These are phyloP conservation scores for Agaricus subrufescens DNA, from an alignment of 768 basidiomycete genomes.

Conservation along the genomic window DNA sequence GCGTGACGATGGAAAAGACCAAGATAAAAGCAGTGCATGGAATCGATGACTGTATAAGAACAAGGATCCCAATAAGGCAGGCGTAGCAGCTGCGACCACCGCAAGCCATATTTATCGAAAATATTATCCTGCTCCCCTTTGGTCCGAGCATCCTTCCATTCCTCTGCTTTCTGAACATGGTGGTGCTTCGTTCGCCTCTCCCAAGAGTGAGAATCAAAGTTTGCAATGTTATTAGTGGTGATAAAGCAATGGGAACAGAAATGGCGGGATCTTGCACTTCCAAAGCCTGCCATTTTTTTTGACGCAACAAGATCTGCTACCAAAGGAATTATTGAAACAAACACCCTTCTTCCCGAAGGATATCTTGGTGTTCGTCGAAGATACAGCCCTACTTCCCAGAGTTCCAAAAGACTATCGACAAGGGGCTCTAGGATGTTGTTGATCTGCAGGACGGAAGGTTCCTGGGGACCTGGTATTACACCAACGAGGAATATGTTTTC, in stretches of 20 bases:
- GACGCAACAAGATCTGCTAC: conserved; percentile 27
- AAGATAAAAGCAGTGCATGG: no score
- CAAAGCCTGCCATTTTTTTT: conserved; percentile 21
- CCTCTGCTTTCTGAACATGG: no score
- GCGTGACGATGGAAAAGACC: no score
- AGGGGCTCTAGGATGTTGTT: conserved; percentile 30
- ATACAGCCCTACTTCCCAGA: conserved; percentile 24
- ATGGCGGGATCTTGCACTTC: conserved; percentile 1
- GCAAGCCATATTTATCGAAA: no score
- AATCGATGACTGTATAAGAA: no score
- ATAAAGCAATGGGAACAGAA: conserved; percentile 9
- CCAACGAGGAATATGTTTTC: conserved; percentile 21
- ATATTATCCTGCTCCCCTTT: no score
- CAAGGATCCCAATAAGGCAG: no score
- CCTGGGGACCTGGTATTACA: conserved; percentile 9
- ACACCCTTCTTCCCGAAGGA: conserved; percentile 18
- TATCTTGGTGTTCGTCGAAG: conserved; percentile 13
- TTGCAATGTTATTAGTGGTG: no score
- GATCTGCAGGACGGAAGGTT: conserved; percentile 24
- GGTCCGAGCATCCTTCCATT: no score
- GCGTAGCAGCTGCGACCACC: no score
- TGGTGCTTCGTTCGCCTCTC: no score
- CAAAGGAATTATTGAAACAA: conserved; percentile 21
- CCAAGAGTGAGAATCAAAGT: no score
- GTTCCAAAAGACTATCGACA: conserved; percentile 24